Evolutionary conservation across 768 basidiomycete species (phyloP).

Genomic region (Lactarius deliciosus): DNA sequence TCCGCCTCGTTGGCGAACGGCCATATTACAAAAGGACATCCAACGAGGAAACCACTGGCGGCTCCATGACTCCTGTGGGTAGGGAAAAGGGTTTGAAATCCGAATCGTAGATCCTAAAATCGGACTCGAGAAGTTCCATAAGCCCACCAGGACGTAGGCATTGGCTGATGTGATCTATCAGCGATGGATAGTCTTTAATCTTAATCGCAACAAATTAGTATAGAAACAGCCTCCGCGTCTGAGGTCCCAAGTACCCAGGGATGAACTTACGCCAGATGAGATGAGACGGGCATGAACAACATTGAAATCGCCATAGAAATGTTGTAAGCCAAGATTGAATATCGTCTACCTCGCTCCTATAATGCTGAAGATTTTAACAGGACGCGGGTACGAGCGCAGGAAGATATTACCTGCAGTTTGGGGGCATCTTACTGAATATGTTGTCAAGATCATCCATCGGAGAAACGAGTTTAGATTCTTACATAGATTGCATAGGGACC

Average conservation of each 20-base stretch:
- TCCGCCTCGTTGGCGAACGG: conserved; percentile 58
- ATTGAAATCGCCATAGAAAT: conserved; percentile 77
- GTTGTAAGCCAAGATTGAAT: conserved; percentile 83
- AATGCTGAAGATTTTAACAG: conserved; percentile 22
- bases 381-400: background rate
- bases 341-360: conserved; percentile 80
- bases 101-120: conserved; percentile 58
- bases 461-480: conserved; percentile 34
- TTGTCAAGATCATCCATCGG: conserved; percentile 22
- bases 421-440: conserved; percentile 56
- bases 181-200: conserved; percentile 64
- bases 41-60: conserved; percentile 64
- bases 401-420: conserved; percentile 60
- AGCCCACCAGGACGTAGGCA: conserved; percentile 72
- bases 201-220: conserved; percentile 33
- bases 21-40: conserved; percentile 54
- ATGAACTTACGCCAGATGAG: conserved; percentile 61
- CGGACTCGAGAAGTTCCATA: conserved; percentile 65
- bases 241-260: conserved; percentile 5
- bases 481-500: conserved; percentile 75
- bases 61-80: conserved; percentile 43
- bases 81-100: conserved; percentile 47
- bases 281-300: conserved; percentile 73
- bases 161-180: conserved; percentile 66
- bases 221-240: background rate